phyloP scores from a whole-genome alignment of 441 rosid genomes.

The Dalechampia spathulata region DNA sequence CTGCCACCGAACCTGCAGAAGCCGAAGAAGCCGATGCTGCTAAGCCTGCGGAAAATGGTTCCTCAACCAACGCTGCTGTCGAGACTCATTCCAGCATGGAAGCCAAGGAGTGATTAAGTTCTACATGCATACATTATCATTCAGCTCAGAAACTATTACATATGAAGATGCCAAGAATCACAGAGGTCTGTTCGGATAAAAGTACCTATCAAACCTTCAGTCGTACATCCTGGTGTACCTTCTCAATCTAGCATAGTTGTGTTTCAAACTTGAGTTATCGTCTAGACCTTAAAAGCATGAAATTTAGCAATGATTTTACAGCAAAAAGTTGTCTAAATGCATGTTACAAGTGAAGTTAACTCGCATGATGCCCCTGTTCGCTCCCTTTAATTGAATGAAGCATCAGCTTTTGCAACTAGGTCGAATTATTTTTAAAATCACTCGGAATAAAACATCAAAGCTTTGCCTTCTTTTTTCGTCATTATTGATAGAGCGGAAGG shows the following conservation, averaged over 20 bases:
- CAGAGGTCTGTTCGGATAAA: neutral
- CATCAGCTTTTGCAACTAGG: too few relatives aligned
- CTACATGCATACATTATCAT: neutral
- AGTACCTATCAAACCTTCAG: constrained; percentile 3
- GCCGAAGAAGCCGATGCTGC: constrained; percentile 30
- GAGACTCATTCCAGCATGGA: neutral
- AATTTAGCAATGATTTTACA: too few relatives aligned
- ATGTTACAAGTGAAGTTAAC: too few relatives aligned
- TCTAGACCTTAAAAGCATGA: constrained; percentile 7
- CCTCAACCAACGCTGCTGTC: constrained; percentile 19
- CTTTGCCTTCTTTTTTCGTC: too few relatives aligned
- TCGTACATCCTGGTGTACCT: constrained; percentile 8
- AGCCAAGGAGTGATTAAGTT: constrained; percentile 24
- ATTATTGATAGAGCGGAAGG: too few relatives aligned
- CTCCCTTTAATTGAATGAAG: too few relatives aligned
- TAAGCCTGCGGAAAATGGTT: constrained; percentile 21
- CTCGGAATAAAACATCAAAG: too few relatives aligned
- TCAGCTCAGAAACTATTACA: neutral
- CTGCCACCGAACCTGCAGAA: constrained; percentile 38
- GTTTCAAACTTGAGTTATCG: neutral
- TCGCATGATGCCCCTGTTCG: too few relatives aligned
- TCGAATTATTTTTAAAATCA: too few relatives aligned
- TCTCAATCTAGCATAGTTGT: constrained; percentile 7
- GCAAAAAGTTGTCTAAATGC: too few relatives aligned
- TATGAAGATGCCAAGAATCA: neutral